A percentile compares a stretch with the other conserved stretches of the same genome.
Evolutionary conservation across 805 yeast species (phyloP).

Genomic region (Pichia insulana): DNA sequence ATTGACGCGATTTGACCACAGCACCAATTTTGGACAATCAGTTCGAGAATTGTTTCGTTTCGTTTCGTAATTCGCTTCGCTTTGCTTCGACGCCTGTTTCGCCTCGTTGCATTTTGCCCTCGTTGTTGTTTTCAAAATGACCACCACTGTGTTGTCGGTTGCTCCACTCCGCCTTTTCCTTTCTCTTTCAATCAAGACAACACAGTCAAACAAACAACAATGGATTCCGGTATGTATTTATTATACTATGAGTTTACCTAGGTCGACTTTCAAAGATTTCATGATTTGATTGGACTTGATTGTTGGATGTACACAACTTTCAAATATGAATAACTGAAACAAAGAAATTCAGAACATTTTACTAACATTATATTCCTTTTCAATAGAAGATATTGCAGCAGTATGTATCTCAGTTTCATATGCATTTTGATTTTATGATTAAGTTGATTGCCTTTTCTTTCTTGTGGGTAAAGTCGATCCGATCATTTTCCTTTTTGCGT

Average conservation of each 20-base stretch:
- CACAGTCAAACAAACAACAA: slow-evolving; percentile 22
- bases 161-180: neutral
- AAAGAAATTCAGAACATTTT: neutral
- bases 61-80: no score
- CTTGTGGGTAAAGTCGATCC: no score
- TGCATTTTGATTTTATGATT: neutral
- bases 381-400: slow-evolving; percentile 39
- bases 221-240: slow-evolving; percentile 51
- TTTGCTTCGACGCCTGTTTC: no score
- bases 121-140: neutral
- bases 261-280: no score
- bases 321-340: no score
- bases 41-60: no score
- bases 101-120: neutral
- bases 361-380: slow-evolving; percentile 5
- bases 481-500: no score
- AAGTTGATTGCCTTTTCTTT: neutral
- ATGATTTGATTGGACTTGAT: no score
- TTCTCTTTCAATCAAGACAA: neutral
- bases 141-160: slow-evolving; percentile 1
- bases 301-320: no score
- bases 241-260: no score
- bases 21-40: no score
- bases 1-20: no score
- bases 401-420: slow-evolving; percentile 24